These are phyloP conservation scores for Alternaria postmessia DNA, from an alignment of 2,329 filamentous ascomycete genomes.

Conservation along the genomic window DNA sequence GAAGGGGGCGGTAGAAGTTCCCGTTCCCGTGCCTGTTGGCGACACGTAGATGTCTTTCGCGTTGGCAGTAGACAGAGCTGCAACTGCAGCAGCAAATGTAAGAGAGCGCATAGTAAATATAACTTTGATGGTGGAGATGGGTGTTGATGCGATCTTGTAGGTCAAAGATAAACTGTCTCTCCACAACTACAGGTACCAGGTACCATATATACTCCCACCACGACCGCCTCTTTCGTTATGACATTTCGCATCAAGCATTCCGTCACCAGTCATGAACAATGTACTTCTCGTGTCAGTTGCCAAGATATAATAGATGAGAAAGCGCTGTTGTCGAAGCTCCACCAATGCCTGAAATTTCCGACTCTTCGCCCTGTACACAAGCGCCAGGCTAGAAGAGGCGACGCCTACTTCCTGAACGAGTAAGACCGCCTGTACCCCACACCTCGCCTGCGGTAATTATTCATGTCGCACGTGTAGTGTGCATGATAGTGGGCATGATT, in stretches of 20 bases:
- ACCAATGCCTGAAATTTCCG: constrained; percentile 7
- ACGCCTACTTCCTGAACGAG: background rate
- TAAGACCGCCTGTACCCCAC: background rate
- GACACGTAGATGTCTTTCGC: constrained; percentile 56
- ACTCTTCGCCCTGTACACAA: background rate
- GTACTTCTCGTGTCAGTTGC: background rate
- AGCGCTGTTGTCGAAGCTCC: background rate
- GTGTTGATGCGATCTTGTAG: background rate
- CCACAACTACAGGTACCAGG: background rate
- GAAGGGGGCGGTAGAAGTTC: constrained; percentile 52
- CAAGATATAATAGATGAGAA: constrained; percentile 2
- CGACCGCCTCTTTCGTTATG: background rate
- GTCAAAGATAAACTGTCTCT: background rate
- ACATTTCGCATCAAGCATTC: background rate
- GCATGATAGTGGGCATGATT: constrained; percentile 1
- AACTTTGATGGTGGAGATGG: background rate
- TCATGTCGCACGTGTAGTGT: background rate
- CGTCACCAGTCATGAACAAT: background rate
- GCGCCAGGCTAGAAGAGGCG: background rate
- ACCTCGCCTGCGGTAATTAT: background rate
- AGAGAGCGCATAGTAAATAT: background rate
- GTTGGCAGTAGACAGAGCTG: background rate
- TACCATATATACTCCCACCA: background rate
- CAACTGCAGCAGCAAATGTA: background rate
- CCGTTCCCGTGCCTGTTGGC: constrained; percentile 52